Evolutionary conservation across 768 basidiomycete genomes (phyloP).

Genomic region (Pleurotus pulmonarius): DNA sequence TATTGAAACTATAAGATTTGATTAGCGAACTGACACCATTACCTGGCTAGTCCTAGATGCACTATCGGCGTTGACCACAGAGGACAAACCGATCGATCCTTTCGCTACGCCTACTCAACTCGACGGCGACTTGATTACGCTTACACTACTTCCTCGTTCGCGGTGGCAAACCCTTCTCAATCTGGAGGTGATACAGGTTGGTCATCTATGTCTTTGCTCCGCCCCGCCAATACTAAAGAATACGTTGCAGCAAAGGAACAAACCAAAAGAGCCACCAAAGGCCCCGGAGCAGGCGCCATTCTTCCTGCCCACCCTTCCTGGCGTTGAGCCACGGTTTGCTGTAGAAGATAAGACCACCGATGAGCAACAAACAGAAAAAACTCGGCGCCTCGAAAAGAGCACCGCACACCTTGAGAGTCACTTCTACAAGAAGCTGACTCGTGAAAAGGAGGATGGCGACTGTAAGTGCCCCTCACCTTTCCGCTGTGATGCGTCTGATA

Average conservation of each 20-base stretch:
- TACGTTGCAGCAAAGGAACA: constrained; percentile 79
- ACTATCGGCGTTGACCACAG: constrained; percentile 57
- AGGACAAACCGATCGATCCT: constrained; percentile 60
- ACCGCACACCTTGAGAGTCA: constrained; percentile 56
- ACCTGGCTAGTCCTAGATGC: constrained; percentile 59
- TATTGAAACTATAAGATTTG: neutral
- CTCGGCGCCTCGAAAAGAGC: constrained; percentile 50
- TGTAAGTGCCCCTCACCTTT: constrained; percentile 49
- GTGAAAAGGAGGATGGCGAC: constrained; percentile 51
- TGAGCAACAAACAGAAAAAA: constrained; percentile 35
- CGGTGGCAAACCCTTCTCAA: constrained; percentile 98
- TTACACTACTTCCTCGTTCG: constrained; percentile 87
- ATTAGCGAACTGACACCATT: neutral
- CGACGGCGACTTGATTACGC: constrained; percentile 86
- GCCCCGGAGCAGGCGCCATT: constrained; percentile 95
- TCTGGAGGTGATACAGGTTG: constrained; percentile 87
- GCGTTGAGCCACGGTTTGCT: constrained; percentile 81
- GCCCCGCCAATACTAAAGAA: neutral
- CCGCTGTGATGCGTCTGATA: neutral
- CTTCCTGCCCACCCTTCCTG: constrained; percentile 91
- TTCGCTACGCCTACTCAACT: constrained; percentile 88
- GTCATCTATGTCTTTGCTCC: constrained; percentile 12
- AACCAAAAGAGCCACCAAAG: constrained; percentile 94
- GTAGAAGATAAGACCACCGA: constrained; percentile 36
- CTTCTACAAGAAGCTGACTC: constrained; percentile 62